A percentile compares a stretch with the other conserved stretches of the same genome.
Conservation (phyloP, 2,329 filamentous ascomycete genomes). For the Chlorencoelia australis region DNA sequence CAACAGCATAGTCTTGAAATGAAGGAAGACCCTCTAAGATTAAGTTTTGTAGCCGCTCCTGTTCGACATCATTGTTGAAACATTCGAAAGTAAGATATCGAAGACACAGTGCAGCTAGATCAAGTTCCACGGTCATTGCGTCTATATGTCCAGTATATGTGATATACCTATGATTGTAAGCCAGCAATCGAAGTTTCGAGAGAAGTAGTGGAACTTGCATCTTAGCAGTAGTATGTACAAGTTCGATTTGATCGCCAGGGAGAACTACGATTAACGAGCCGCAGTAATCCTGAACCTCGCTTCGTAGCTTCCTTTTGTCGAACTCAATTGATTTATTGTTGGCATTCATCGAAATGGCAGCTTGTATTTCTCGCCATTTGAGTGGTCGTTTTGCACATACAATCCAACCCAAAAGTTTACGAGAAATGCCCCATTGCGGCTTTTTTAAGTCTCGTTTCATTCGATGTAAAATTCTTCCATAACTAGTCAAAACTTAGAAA, state of each 20-base stretch:
- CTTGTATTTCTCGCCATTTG: constrained; percentile 34
- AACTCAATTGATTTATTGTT: constrained; percentile 23
- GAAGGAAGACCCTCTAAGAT: constrained; percentile 14
- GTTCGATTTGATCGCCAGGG: constrained; percentile 23
- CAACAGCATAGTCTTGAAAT: constrained; percentile 25
- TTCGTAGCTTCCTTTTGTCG: constrained; percentile 20
- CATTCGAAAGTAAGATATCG: constrained; percentile 23
- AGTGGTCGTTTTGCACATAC: constrained; percentile 31
- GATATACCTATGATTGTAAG: constrained; percentile 8
- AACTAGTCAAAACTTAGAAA: too few species aligned
- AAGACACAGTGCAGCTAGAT: constrained; percentile 22
- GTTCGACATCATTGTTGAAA: constrained; percentile 12
- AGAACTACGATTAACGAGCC: constrained; percentile 28
- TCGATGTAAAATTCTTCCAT: constrained; percentile 4
- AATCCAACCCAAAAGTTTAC: constrained; percentile 30
- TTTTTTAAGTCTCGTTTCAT: constrained; percentile 5
- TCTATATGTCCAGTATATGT: constrained; percentile 8
- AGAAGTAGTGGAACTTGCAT: constrained; percentile 14
- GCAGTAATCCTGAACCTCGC: constrained; percentile 26
- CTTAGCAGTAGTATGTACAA: constrained; percentile 31
- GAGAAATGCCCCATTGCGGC: constrained; percentile 6
- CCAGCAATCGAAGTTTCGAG: background rate
- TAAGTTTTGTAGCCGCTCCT: background rate
- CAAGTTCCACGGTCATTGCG: constrained; percentile 10
- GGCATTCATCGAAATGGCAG: constrained; percentile 27